These are phyloP conservation scores for Chlorella vulgaris DNA, from an alignment of 139 green algal species.

Conservation along the genomic window DNA sequence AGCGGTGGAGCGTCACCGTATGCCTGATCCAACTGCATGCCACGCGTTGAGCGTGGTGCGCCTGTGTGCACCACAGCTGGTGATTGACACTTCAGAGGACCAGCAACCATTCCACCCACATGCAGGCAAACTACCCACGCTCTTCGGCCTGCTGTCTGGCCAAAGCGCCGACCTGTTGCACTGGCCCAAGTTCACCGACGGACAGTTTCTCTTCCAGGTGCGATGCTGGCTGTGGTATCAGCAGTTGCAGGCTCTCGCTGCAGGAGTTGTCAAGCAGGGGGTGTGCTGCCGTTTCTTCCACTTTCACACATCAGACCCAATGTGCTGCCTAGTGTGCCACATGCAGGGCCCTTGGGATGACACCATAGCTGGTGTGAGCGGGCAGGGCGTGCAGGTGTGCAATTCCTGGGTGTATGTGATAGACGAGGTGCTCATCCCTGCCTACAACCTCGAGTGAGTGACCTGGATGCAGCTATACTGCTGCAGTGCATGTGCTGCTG, in stretches of 20 bases:
- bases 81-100: no score
- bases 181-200: slow-evolving; percentile 7
- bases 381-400: slow-evolving; percentile 27
- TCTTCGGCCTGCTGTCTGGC: slow-evolving; percentile 29
- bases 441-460: slow-evolving; percentile 14
- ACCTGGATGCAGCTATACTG: background rate
- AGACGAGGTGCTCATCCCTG: slow-evolving; percentile 40
- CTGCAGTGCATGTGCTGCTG: background rate
- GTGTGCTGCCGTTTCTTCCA: no score
- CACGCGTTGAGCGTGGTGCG: no score
- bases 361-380: background rate
- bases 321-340: no score
- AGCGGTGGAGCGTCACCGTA: no score
- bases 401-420: slow-evolving; percentile 33
- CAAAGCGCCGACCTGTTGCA: slow-evolving; percentile 5
- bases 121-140: slow-evolving; percentile 4
- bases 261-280: background rate
- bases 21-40: no score
- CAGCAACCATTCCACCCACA: no score
- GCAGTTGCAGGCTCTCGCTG: no score
- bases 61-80: no score
- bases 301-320: no score
- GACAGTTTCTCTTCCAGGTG: slow-evolving; percentile 30
- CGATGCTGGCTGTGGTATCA: no score
- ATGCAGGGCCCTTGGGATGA: slow-evolving; percentile 14